Evolutionary conservation across 2,329 filamentous ascomycete species (phyloP).

Genomic region (Penicillium sp.): DNA sequence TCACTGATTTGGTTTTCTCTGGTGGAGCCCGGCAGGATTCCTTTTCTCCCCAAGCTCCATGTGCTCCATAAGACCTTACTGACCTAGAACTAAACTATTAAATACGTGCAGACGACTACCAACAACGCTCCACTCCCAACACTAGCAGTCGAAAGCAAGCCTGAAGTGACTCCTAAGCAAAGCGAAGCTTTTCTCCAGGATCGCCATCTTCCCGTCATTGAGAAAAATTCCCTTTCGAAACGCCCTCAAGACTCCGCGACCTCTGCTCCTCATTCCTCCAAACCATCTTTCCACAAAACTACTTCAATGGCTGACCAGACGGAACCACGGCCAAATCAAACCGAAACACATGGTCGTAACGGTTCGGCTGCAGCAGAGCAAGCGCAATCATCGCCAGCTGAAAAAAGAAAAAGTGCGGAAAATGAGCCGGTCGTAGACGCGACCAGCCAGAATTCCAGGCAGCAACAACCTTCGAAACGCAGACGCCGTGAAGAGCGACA

Average conservation of each 20-base stretch:
- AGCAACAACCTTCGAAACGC: slow-evolving; percentile 10
- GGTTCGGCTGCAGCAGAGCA: slow-evolving; percentile 1
- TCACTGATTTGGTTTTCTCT: slow-evolving; percentile 7
- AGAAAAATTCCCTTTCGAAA: background rate
- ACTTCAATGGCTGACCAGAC: slow-evolving; percentile 7
- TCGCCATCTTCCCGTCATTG: background rate
- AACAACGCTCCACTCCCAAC: slow-evolving; percentile 14
- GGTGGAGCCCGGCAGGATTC: slow-evolving; percentile 11
- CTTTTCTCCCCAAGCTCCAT: background rate
- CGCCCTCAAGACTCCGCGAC: background rate
- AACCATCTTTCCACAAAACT: background rate
- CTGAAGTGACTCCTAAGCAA: slow-evolving; percentile 2
- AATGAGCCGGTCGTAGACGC: slow-evolving; percentile 22
- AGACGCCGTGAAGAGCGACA: slow-evolving; percentile 14
- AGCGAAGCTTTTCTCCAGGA: slow-evolving; percentile 4
- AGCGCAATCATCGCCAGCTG: slow-evolving; percentile 20
- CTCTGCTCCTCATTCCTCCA: background rate
- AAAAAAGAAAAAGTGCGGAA: slow-evolving; percentile 27
- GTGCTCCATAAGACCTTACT: slow-evolving; percentile 14
- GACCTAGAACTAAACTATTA: slow-evolving; percentile 13
- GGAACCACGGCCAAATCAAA: background rate
- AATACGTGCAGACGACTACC: slow-evolving; percentile 10
- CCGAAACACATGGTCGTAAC: background rate
- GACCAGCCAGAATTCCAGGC: slow-evolving; percentile 15
- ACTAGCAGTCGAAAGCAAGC: background rate